Conservation (phyloP, 1,139 yeast genomes). For the Taphrina deformans region DNA sequence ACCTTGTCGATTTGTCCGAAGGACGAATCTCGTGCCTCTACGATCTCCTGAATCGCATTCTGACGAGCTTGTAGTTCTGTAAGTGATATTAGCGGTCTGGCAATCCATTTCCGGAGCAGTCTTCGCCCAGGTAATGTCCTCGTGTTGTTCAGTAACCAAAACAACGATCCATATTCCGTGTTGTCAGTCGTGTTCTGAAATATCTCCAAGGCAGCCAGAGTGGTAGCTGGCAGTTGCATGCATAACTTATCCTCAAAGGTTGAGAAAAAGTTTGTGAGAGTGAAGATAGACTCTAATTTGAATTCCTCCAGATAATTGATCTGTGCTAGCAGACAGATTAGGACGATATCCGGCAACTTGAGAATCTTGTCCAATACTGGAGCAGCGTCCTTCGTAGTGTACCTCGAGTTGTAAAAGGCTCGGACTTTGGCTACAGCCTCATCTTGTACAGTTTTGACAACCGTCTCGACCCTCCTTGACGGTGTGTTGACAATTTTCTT, state of each 20-base stretch:
- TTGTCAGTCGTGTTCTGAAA: constrained; percentile 64
- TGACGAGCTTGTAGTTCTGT: constrained; percentile 59
- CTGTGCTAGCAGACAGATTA: constrained; percentile 54
- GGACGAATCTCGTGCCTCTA: constrained; percentile 40
- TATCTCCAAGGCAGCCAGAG: constrained; percentile 70
- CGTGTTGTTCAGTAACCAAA: constrained; percentile 80
- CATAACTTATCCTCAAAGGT: constrained; percentile 55
- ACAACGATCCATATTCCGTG: constrained; percentile 63
- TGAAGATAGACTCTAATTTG: constrained; percentile 59
- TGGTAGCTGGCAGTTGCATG: constrained; percentile 69
- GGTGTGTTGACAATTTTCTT: constrained; percentile 41
- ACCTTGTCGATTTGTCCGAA: constrained; percentile 53
- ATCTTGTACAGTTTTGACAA: constrained; percentile 39
- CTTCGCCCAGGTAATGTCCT: constrained; percentile 74
- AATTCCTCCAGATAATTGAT: constrained; percentile 62
- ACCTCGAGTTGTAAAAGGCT: constrained; percentile 26
- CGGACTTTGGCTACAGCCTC: constrained; percentile 19
- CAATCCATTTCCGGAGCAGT: constrained; percentile 67
- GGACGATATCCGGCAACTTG: constrained; percentile 43
- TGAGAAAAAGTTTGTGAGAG: constrained; percentile 53
- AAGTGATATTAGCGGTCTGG: constrained; percentile 63
- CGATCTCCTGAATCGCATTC: constrained; percentile 64
- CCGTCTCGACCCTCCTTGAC: constrained; percentile 29
- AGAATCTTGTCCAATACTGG: constrained; percentile 4
- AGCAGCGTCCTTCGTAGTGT: constrained; percentile 9